Evolutionary conservation across 352 stramenopile species (phyloP), one percentile per base, ranked within the genome.

Genomic region (Phytopythium litorale): DNA sequence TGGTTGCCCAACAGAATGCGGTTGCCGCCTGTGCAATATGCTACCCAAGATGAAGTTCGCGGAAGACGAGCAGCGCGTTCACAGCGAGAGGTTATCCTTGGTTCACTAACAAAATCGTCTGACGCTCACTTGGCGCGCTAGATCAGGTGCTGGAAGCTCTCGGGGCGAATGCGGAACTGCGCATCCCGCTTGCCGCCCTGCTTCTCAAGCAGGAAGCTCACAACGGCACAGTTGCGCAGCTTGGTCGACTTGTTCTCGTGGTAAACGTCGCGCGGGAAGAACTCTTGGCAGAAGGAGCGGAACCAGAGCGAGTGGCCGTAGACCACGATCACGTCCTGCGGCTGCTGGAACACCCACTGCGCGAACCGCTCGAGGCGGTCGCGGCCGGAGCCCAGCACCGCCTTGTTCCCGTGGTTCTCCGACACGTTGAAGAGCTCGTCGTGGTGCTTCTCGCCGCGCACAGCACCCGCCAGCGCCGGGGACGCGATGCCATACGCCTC

Each of bases 301-400:
- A 95, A 91, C 85, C 88, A 96, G 43, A 92, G 71, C 64, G 87
- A 96, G 69, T 96, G 88, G 33, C 88, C 88, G 49, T 89, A 92
- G 9, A 92, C 83, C 13, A 96, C 73, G 18, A 94, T 56, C 42
- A 92, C 78, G 37, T 88, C 71, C 43, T 79, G 66, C 6, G 68
- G 66, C 33, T 87, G 79, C 33, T 66, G 60, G 61, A 90, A 88
- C 5, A 64, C 61, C 88, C 88, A 96, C 33, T 77, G 63, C 18
- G 76, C 76, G 66, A 96, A 96, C 45, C 74, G 62, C 11, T 75
- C 28, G 6, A 96, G 65, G 0, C 88, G 75, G 43, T 85, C 67
- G 21, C 78, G 79, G 0, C 80, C 85, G 28, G 71, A 78, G 45
- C 83, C 85, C 13, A 78, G 63, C 48, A 93, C 71, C 6, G 76